Evolutionary conservation across 2,329 filamentous ascomycete genomes (phyloP), one percentile per base, ranked within the genome.

Genomic region (Thelonectria olida): DNA sequence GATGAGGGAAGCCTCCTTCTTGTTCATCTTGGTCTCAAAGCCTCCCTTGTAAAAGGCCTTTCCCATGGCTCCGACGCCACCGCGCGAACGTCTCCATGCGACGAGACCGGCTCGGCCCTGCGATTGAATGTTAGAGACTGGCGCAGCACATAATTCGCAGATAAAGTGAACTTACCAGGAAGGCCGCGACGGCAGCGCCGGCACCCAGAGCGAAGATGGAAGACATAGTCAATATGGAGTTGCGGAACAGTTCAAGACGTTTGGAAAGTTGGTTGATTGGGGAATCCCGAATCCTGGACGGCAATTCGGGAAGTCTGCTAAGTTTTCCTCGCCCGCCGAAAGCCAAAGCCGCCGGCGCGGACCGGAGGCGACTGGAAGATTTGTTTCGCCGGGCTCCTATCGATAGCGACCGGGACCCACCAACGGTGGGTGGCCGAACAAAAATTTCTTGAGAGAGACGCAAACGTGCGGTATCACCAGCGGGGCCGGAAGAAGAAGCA

Each of bases 31-130:
- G 62, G 89, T 84, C 82, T 99, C 96, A 76, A 99, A 99, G n/a
- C 96, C 96, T 69, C 96, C 96, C 80, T 98, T 99, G 85, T 97
- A 98, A 76, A 93, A 99, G 41, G 93, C 89, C 78, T 94, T 93
- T 72, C 96, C 96, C 70, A 97, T 82, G 34, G 91, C 90, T 67
- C 91, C 91, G 48, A 92, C 84, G 66, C 90, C 90, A 65, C 92
- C 91, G 64, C 91, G 87, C 62, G 91, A 97, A 73, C 92, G 88
- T 66, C 94, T 89, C 78, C 94, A 87, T 70, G 96, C 96, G 73
- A 98, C 91, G 38, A 97, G 86, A 72, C 94, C 95, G 62, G 96
- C 95, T 75, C 96, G 92, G 68, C 96, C 95, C 93, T 97, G 73
- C 22, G 39, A 53, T 59, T 57, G 20, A 15, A 2, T 19, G 38